Percentiles rank a stretch among this genome's conserved stretches.
phyloP scores from a whole-genome alignment of 352 stramenopile species.

The Halophytophthora batemanensis region DNA sequence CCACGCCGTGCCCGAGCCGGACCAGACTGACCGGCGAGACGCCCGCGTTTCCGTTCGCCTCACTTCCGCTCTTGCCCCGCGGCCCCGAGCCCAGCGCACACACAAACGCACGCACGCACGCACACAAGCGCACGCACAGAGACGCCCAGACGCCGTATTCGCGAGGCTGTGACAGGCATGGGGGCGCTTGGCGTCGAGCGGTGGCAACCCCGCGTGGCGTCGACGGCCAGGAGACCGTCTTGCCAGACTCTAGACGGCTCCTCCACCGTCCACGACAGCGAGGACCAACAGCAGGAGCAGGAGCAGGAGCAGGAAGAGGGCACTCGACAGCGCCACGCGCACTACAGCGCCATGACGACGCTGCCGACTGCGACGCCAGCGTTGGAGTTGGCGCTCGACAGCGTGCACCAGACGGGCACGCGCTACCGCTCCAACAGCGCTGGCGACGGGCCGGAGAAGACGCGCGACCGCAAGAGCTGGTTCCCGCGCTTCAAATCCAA shows the following conservation, averaged over 20 bases:
- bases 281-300: no score
- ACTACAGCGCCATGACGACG: background rate
- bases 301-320: no score
- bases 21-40: no score
- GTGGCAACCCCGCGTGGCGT: background rate
- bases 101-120: no score
- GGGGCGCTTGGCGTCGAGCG: slow-evolving; percentile 21
- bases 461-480: slow-evolving; percentile 82
- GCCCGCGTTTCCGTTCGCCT: no score
- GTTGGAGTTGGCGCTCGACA: slow-evolving; percentile 21
- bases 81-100: no score
- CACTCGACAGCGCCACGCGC: no score
- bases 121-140: no score
- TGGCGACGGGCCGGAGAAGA: slow-evolving; percentile 81
- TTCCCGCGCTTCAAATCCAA: slow-evolving; percentile 89
- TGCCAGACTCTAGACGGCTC: background rate
- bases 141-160: no score
- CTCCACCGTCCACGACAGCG: no score
- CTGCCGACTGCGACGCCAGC: background rate
- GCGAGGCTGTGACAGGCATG: slow-evolving; percentile 11
- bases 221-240: slow-evolving; percentile 6
- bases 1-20: no score
- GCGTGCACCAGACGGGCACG: slow-evolving; percentile 56
- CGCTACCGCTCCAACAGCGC: slow-evolving; percentile 73
- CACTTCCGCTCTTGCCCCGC: no score